phyloP scores from a whole-genome alignment of 2,329 filamentous ascomycete genomes.

The Talaromyces funiculosus region DNA sequence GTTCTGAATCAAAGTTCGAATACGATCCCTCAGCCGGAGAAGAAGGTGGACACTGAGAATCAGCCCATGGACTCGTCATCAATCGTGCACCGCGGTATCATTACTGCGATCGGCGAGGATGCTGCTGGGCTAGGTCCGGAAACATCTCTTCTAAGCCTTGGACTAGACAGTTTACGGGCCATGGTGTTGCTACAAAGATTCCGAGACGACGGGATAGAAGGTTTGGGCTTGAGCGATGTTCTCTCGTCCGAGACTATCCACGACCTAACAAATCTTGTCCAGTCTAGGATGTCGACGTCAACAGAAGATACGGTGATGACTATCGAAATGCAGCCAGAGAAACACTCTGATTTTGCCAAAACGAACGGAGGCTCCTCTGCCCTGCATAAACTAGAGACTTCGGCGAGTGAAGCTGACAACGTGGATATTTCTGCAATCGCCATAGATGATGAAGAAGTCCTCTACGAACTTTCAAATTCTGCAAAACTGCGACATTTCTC shows the following conservation, averaged over 20 bases:
- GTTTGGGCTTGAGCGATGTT: conserved; percentile 24
- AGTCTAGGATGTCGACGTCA: neutral
- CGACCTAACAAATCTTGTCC: neutral
- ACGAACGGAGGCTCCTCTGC: neutral
- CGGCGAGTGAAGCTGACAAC: neutral
- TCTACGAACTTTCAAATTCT: neutral
- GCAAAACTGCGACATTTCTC: conserved; percentile 1
- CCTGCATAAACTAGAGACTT: neutral
- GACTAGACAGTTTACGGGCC: conserved; percentile 33
- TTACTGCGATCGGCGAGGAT: neutral
- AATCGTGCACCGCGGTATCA: neutral
- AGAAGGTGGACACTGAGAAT: neutral
- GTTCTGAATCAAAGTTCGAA: neutral
- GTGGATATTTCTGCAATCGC: neutral
- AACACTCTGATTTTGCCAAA: neutral
- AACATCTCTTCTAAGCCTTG: conserved; percentile 22
- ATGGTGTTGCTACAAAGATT: conserved; percentile 30
- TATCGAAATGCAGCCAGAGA: neutral
- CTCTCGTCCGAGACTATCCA: conserved; percentile 23
- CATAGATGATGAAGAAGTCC: neutral
- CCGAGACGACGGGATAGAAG: conserved; percentile 22
- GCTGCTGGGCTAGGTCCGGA: conserved; percentile 16
- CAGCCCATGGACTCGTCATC: neutral
- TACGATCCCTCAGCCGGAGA: neutral
- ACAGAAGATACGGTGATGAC: neutral